Conservation (phyloP, 2,329 filamentous ascomycete species). For the Bipolaris oryzae region DNA sequence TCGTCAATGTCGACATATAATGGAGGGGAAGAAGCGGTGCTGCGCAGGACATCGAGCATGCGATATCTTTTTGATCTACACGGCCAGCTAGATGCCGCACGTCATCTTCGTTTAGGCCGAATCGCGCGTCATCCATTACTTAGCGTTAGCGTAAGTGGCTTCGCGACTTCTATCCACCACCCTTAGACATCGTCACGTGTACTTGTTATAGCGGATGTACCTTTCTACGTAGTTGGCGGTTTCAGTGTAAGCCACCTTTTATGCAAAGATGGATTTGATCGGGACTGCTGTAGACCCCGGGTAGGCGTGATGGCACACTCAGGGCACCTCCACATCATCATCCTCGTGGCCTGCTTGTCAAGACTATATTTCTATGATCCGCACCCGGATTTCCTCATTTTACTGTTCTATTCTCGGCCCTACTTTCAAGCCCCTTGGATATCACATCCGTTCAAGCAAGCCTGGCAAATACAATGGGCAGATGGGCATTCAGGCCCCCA, state of each 20-base stretch:
- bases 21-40: not conserved
- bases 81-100: conserved; percentile 11
- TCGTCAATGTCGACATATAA: not conserved
- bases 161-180: not conserved
- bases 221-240: not conserved
- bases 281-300: too few species aligned
- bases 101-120: conserved; percentile 18
- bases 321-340: not conserved
- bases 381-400: not conserved
- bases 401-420: not conserved
- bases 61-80: not conserved
- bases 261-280: not conserved
- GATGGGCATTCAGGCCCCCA: conserved; percentile 12
- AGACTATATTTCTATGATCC: too few species aligned
- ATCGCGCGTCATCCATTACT: conserved; percentile 22
- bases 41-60: not conserved
- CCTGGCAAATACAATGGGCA: not conserved
- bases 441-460: not conserved
- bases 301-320: not conserved
- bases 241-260: not conserved
- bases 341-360: not conserved
- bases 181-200: not conserved
- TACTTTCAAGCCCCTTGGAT: not conserved
- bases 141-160: conserved; percentile 15
- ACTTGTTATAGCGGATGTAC: not conserved